Base-by-base conservation (phyloP, 2,329 filamentous ascomycete genomes). In the Helminthosporium solani region DNA sequence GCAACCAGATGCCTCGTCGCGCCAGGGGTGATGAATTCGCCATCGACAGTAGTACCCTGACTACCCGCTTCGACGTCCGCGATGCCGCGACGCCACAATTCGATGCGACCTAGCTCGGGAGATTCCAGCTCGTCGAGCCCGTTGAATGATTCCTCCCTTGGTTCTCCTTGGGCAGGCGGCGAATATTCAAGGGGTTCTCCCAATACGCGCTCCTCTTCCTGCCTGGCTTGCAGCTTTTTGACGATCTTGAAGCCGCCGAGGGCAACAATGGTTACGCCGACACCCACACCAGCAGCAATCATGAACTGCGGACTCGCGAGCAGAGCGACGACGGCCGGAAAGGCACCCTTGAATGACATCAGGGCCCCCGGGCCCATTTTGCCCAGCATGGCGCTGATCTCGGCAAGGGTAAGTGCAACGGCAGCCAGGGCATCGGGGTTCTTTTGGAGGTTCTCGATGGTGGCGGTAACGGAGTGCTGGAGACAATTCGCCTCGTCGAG, bases 221-320 rank as follows among this genome's bases (percentile, higher is more conserved):
- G 73, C 46, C 72, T 71, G 12, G 66, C 74, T 60, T 77, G 75
- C 56, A 97, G 88, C 58, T 84, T 86, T 78, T 96, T 95, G 72
- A 99, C 85, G 68, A 99, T 96, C 74, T 96, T 97, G 81, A 90
- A 97, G 4, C 94, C 92, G 43, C 94, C 94, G 49, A 99, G 89
- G 68, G 94, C 91, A 60, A 99, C 89, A 7, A 97, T 85, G 0
- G 94, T 97, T n/a, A 96, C 85, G 12, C 94, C 94, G 0, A 96
- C 84, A 0, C 88, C 89, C 12, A 96, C 84, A 34, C 91, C 88
- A 0, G 88, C 90, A 3, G 90, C 90, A 60, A 99, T 96, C 53
- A 96, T 81, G 66, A 99, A 99, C 64, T 99, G 90, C 1, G 94
- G 94, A 46, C 87, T 91, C 0, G 89, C 85, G 3, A 99, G 81